Evolutionary conservation across 1,284 basidiomycete species (phyloP).

Genomic region (Xerocomus amazonicus): DNA sequence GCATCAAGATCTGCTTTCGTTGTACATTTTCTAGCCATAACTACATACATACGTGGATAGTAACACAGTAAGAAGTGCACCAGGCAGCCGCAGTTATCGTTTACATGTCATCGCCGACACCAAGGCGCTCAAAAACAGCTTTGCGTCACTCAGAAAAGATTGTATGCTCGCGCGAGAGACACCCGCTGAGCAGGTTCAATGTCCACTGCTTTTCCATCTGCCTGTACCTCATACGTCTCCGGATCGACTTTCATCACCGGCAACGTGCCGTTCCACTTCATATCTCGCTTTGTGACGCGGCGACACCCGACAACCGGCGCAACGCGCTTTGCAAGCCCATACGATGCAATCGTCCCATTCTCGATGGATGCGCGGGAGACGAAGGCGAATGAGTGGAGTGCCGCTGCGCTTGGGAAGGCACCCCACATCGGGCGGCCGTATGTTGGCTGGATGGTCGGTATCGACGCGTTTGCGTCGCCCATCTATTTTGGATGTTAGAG

Average conservation of each 20-base stretch:
- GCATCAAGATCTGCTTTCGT: slow-evolving; percentile 2
- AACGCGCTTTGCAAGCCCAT: slow-evolving; percentile 71
- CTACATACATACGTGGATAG: slow-evolving; percentile 7
- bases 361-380: slow-evolving; percentile 76
- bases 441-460: slow-evolving; percentile 90
- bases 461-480: slow-evolving; percentile 92
- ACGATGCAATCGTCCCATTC: slow-evolving; percentile 60
- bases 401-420: slow-evolving; percentile 67
- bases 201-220: slow-evolving; percentile 76
- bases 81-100: not conserved
- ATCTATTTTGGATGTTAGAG: slow-evolving; percentile 46
- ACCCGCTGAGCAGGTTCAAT: slow-evolving; percentile 72
- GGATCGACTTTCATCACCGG: slow-evolving; percentile 90
- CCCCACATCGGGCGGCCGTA: slow-evolving; percentile 91
- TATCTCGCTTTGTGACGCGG: slow-evolving; percentile 76
- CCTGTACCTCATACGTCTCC: slow-evolving; percentile 85
- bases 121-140: too few species aligned
- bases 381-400: slow-evolving; percentile 80
- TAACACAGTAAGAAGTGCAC: slow-evolving; percentile 7
- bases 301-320: slow-evolving; percentile 81
- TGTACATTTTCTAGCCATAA: not conserved
- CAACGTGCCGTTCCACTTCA: slow-evolving; percentile 88
- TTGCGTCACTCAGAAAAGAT: slow-evolving; percentile 76
- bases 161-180: slow-evolving; percentile 70
- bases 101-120: not conserved